Evolutionary conservation across 345 rosid genomes (phyloP).

Genomic region (Cochlearia excelsa): DNA sequence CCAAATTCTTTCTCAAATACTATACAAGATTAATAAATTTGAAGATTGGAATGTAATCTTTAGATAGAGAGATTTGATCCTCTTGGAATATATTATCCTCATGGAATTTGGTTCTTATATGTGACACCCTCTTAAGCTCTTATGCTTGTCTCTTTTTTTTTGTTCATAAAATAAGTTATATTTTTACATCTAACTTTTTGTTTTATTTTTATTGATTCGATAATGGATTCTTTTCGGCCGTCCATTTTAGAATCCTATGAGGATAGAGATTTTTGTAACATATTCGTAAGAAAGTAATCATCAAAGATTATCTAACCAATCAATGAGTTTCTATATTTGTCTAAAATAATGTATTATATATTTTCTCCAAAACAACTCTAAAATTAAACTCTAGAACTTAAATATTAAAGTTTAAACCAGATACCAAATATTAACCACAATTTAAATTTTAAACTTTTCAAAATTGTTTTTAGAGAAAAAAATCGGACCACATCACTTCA

Average conservation of each 20-base stretch:
- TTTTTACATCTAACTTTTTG: conserved; percentile 26
- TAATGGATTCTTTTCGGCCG: too few relatives aligned
- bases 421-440: too few relatives aligned
- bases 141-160: conserved; percentile 20
- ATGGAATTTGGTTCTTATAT: conserved; percentile 29
- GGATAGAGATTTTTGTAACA: too few relatives aligned
- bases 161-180: conserved; percentile 18
- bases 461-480: conserved; percentile 16
- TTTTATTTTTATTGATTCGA: conserved; percentile 25
- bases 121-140: conserved; percentile 24
- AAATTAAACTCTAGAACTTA: too few relatives aligned
- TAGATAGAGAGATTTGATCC: conserved; percentile 32
- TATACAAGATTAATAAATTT: conserved; percentile 5
- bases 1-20: too few relatives aligned
- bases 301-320: too few relatives aligned
- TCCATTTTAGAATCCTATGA: too few relatives aligned
- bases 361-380: too few relatives aligned
- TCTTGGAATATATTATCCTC: conserved; percentile 30
- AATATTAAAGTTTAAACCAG: too few relatives aligned
- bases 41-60: conserved; percentile 38
- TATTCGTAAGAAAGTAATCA: too few relatives aligned
- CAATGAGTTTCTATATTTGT: too few relatives aligned
- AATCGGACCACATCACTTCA: conserved; percentile 24
- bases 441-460: not conserved
- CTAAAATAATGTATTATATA: too few relatives aligned